Conservation (phyloP, 1,284 basidiomycete species). For the Trichosporon sp. region DNA sequence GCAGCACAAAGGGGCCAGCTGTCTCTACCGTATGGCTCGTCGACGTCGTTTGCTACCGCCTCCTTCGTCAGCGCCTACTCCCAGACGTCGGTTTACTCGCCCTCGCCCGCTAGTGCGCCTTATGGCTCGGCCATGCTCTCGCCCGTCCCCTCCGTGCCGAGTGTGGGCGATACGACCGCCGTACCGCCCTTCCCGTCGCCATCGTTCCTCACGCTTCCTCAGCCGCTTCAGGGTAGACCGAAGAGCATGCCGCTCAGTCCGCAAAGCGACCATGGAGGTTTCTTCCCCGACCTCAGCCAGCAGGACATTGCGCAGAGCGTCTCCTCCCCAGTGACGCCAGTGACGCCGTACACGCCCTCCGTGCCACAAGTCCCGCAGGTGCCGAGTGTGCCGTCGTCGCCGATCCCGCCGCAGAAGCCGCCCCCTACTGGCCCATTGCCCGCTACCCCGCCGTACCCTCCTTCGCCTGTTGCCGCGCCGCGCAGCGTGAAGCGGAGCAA, state of each 20-base stretch:
- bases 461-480: neutral
- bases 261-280: neutral
- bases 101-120: neutral
- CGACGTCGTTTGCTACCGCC: neutral
- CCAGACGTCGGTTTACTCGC: neutral
- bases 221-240: slow-evolving; percentile 4
- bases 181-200: slow-evolving; percentile 1
- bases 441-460: neutral
- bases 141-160: neutral
- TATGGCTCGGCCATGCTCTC: slow-evolving; percentile 11
- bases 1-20: neutral
- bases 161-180: neutral
- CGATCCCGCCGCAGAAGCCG: slow-evolving; percentile 13
- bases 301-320: neutral
- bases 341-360: slow-evolving; percentile 6
- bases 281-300: neutral
- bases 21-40: slow-evolving; percentile 9
- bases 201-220: slow-evolving; percentile 5
- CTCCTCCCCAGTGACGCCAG: neutral
- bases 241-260: slow-evolving; percentile 12
- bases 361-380: neutral
- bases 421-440: slow-evolving; percentile 6
- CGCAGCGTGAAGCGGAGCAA: slow-evolving; percentile 13
- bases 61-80: slow-evolving; percentile 16
- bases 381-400: slow-evolving; percentile 16